Evolutionary conservation across 441 rosid species (phyloP).

Genomic region (Metrosideros polymorpha): DNA sequence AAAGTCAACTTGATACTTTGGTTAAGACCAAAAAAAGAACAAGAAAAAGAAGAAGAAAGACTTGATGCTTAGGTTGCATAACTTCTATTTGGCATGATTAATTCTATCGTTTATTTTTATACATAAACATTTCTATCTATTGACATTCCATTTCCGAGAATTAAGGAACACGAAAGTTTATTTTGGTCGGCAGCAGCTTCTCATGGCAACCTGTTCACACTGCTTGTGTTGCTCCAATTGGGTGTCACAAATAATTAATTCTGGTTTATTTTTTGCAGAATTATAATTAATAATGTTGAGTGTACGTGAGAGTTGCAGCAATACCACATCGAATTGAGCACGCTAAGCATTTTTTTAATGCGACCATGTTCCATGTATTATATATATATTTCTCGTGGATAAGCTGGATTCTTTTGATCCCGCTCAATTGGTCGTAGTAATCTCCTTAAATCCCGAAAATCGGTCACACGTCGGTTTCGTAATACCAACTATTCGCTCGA

Average conservation of each 20-base stretch:
- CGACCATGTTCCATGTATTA: background rate
- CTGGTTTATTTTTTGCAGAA: background rate
- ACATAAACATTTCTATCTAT: background rate
- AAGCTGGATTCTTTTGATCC: background rate
- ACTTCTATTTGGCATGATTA: too few relatives aligned
- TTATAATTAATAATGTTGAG: background rate
- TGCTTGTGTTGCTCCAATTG: background rate
- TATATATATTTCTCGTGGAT: background rate
- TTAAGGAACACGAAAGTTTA: background rate
- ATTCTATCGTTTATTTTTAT: too few relatives aligned
- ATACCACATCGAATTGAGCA: background rate
- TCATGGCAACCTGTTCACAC: background rate
- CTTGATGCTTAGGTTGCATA: background rate
- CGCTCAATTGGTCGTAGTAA: accelerated
- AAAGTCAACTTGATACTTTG: background rate
- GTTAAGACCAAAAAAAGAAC: background rate
- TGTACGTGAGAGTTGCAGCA: background rate
- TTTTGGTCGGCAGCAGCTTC: background rate
- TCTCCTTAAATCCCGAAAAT: background rate
- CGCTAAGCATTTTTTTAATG: background rate
- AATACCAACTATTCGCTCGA: background rate
- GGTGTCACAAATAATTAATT: background rate
- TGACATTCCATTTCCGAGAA: background rate
- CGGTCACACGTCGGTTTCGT: background rate
- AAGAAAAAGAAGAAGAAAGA: background rate